Evolutionary conservation across 495 filamentous ascomycete genomes (phyloP), one percentile per base, ranked within the genome.

Genomic region (Aspergillus affinis): DNA sequence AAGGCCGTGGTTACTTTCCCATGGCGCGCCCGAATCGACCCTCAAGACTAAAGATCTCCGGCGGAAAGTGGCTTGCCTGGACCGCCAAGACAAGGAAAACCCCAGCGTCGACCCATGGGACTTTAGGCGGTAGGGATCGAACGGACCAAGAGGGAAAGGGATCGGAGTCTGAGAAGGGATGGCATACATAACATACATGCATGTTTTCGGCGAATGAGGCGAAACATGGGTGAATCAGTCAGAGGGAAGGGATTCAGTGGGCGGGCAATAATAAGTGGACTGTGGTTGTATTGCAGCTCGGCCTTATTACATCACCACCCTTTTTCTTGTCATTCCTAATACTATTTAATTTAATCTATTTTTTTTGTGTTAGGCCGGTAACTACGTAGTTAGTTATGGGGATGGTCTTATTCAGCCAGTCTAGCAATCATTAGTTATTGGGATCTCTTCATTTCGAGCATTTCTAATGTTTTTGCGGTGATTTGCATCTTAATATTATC

Each of bases 61-160:
- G 51, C 54, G 46, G 49, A 29, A 48, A 21, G 48, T 46, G 21
- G 55, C 48, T 51, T 60, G 44, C 57, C 55, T 54, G 19, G 23
- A 26, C 49, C 51, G 58, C 58, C 55, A 59, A 61, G 63, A 50
- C 48, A 51, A n/a, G 12, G 19, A 9, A 48, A 27, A 27, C 21
- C 6, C 23, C 23, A 26, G 23, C 23, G 30, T 32, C 30, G 30
- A 32, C 30, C 30, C 30, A 32, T 32, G 30, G 30, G 30, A 32
- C 30, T 32, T 26, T 12, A 17, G 36, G 36, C 36, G 36, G 36
- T 41, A 13, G 10, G 36, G 36, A 41, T 41, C 10, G 36, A 41
- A 41, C 36, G 2, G 36, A 41, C 36, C 10, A 41, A 41, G 36
- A 41, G 12, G 32, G 36, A 41, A 41, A 41, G 36, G 36, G 36